These are phyloP conservation scores for Pestalotiopsis sp. DNA, from an alignment of 2,329 filamentous ascomycete genomes.

Conservation along the genomic window DNA sequence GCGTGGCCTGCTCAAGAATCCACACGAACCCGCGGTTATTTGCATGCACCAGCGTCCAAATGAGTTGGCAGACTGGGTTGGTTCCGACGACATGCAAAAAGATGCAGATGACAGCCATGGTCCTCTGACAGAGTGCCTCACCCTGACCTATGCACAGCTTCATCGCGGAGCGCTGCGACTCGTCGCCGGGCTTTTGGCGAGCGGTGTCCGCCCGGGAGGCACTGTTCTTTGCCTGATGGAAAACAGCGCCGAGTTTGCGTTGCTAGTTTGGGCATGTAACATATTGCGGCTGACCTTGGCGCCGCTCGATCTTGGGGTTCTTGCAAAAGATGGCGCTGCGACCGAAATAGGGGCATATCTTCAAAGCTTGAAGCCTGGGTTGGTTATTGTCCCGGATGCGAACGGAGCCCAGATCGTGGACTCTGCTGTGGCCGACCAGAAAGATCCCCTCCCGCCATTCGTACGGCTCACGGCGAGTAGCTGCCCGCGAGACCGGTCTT, in stretches of 20 bases:
- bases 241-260: conserved; percentile 14
- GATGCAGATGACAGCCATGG: not conserved
- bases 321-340: conserved; percentile 12
- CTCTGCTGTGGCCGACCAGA: conserved; percentile 5
- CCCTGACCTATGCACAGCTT: not conserved
- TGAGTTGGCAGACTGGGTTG: not conserved
- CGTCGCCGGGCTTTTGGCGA: not conserved
- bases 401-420: not conserved
- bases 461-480: not conserved
- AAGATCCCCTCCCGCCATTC: conserved; percentile 4
- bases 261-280: conserved; percentile 18
- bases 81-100: not conserved
- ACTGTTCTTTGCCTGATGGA: conserved; percentile 12
- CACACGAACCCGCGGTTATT: not conserved
- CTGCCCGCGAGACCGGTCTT: not conserved
- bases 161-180: not conserved
- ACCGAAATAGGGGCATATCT: conserved; percentile 8
- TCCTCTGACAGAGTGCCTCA: not conserved
- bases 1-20: not conserved
- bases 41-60: not conserved
- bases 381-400: conserved; percentile 11
- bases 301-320: conserved; percentile 5
- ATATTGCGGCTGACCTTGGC: conserved; percentile 17
- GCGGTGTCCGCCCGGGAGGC: not conserved
- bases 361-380: conserved; percentile 12